These are phyloP conservation scores for Catenaria anguillulae DNA, from an alignment of 371 early-diverging fungal genomes.

Conservation along the genomic window DNA sequence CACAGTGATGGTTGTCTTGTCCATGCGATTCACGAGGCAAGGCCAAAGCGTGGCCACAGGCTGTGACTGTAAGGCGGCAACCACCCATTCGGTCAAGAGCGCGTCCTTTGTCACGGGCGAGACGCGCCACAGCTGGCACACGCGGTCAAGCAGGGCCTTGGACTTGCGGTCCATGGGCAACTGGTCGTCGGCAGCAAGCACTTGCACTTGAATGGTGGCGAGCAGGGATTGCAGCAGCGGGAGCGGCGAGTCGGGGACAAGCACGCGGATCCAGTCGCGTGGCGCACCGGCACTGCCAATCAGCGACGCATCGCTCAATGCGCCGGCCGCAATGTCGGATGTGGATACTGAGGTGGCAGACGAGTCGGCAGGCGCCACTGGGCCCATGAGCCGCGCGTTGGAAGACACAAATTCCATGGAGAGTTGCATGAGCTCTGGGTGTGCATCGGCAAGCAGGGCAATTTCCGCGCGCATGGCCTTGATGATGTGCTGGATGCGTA, in stretches of 20 bases:
- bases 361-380: too few relatives aligned
- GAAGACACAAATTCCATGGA: neutral
- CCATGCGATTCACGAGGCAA: neutral
- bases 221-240: neutral
- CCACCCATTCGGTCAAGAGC: neutral
- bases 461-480: neutral
- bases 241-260: neutral
- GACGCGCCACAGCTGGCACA: constrained; percentile 3
- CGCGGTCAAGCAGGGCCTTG: constrained; percentile 1
- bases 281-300: neutral
- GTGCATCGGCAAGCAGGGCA: neutral
- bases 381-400: neutral
- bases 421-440: neutral
- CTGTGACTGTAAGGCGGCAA: neutral
- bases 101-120: neutral
- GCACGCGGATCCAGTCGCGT: neutral
- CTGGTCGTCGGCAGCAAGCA: neutral
- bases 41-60: neutral
- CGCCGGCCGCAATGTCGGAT: neutral
- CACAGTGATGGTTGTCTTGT: neutral
- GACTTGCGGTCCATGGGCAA: neutral
- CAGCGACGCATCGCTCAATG: neutral
- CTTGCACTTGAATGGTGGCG: neutral
- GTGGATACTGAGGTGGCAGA: too few relatives aligned
- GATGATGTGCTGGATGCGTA: neutral